Conservation (phyloP, 164 flowering plant species). For the Vitis rotundifolia region DNA sequence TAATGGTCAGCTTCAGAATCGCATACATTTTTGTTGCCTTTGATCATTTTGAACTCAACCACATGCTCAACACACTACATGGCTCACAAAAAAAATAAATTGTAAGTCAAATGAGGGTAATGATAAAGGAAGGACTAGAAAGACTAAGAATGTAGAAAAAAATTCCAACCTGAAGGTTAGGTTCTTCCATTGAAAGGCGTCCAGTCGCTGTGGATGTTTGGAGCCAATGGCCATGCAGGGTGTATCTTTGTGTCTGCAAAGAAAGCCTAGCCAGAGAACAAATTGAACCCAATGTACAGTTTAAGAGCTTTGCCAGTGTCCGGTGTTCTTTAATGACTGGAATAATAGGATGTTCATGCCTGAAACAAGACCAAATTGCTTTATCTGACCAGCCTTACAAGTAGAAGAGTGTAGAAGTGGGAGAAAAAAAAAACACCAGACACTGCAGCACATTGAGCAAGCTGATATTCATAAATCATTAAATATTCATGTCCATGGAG, state of each 20-base stretch:
- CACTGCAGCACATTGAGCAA: background rate
- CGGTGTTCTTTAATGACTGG: constrained; percentile 88
- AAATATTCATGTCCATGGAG: too few species aligned
- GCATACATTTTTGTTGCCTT: constrained; percentile 26
- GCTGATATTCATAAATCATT: too few species aligned
- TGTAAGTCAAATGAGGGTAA: background rate
- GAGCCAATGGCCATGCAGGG: constrained; percentile 94
- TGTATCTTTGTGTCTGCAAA: constrained; percentile 64
- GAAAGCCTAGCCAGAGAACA: constrained; percentile 79
- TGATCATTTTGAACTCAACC: constrained; percentile 58
- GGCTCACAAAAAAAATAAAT: constrained; percentile 1
- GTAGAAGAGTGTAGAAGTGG: background rate
- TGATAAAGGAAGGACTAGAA: background rate
- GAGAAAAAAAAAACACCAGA: background rate
- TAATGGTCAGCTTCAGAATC: constrained; percentile 30
- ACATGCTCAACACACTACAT: constrained; percentile 88
- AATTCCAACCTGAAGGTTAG: constrained; percentile 89
- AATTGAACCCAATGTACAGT: constrained; percentile 90
- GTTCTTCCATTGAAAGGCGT: constrained; percentile 96
- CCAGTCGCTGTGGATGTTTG: constrained; percentile 98
- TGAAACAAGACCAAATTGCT: constrained; percentile 28
- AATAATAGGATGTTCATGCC: constrained; percentile 91
- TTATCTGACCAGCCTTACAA: background rate
- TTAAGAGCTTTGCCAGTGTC: constrained; percentile 82
- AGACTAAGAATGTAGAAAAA: background rate